Base-by-base conservation (phyloP, 495 filamentous ascomycete species). In the Talaromyces stipitatus region DNA sequence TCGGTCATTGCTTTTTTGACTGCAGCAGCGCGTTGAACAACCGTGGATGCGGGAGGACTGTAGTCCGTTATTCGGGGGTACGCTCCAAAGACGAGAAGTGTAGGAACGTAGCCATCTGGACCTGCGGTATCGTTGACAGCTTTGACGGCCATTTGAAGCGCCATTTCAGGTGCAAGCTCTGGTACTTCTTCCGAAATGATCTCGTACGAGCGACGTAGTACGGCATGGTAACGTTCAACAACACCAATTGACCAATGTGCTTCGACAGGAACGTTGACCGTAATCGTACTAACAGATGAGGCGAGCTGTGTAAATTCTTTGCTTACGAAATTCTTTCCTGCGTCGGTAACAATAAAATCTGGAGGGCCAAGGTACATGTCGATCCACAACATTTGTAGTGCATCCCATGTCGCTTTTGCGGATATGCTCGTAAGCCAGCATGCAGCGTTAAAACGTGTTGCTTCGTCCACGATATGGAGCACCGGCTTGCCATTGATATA, bases 351-450 rank as follows among this genome's bases (percentile, higher is more conserved):
- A 41, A 67, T 61, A 4, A 51, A 10, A 41, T 67, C 59, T 1
- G 56, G 64, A 1, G 60, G 63, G 10, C 67, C 60, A 27, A 64
- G 51, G 50, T 69, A 69, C 1, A 52, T 64, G 43, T 69, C 51
- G 18, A 69, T 66, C 67, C 50, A 69, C 36, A 57, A 62, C 20
- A 38, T 16, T 14, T 53, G 30, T 27, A 67, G 48, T 10, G 28
- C 56, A 27, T 69, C 60, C 59, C 38, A 69, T 1, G 46, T 57
- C 47, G 61, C 32, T 41, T 62, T 62, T 27, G 57, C 52, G 5
- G 16, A 3, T 30, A 51, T 51, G 26, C 10, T 27, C 7, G 6
- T 2, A 10, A 51, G 48, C 48, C 20, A 51, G 8, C 6, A 22
- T 55, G 9, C 62, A 46, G 20, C 52, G 51, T 56, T 55, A 32